Percentiles rank a stretch among this genome's conserved stretches.
These are phyloP conservation scores for Ophiobolus disseminans DNA, from an alignment of 2,329 filamentous ascomycete species.

Conservation along the genomic window DNA sequence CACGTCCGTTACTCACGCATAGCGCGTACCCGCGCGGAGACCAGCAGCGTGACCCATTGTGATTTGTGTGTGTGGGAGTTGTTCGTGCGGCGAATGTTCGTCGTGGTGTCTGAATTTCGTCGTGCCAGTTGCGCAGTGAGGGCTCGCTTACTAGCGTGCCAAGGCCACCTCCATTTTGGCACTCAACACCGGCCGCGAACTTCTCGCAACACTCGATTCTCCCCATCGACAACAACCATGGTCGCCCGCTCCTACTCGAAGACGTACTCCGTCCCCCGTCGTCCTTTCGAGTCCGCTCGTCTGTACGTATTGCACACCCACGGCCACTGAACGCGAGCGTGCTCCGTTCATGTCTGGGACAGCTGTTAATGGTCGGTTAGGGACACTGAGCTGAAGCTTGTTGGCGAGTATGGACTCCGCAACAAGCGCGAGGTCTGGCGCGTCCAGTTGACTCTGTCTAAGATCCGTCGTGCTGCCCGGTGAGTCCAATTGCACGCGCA, in stretches of 20 bases:
- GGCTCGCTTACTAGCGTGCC: constrained; percentile 11
- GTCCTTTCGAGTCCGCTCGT: constrained; percentile 99
- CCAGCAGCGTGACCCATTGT: constrained; percentile 63
- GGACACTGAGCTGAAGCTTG: constrained; percentile 99
- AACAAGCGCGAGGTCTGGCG: constrained; percentile 99
- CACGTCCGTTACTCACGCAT: constrained; percentile 42
- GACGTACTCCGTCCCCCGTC: constrained; percentile 98
- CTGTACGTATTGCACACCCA: constrained; percentile 81
- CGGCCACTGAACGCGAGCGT: constrained; percentile 99
- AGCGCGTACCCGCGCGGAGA: constrained; percentile 53
- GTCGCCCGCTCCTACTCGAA: constrained; percentile 83
- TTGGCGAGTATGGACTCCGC: constrained; percentile 99
- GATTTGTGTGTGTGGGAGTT: constrained; percentile 36
- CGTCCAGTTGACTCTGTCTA: constrained; percentile 98
- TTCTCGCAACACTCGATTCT: constrained; percentile 25
- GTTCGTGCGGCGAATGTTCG: constrained; percentile 24
- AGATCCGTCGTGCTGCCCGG: constrained; percentile 99
- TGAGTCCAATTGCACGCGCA: constrained; percentile 58
- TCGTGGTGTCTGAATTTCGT: constrained; percentile 6
- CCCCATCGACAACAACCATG: constrained; percentile 51
- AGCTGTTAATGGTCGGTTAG: constrained; percentile 72
- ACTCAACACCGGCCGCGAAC: neutral
- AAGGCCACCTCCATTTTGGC: constrained; percentile 3
- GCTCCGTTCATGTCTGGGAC: constrained; percentile 95
- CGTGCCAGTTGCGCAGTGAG: constrained; percentile 8